Evolutionary conservation across 306 rosid genomes (phyloP).

Genomic region (Arachis hypogaea): DNA sequence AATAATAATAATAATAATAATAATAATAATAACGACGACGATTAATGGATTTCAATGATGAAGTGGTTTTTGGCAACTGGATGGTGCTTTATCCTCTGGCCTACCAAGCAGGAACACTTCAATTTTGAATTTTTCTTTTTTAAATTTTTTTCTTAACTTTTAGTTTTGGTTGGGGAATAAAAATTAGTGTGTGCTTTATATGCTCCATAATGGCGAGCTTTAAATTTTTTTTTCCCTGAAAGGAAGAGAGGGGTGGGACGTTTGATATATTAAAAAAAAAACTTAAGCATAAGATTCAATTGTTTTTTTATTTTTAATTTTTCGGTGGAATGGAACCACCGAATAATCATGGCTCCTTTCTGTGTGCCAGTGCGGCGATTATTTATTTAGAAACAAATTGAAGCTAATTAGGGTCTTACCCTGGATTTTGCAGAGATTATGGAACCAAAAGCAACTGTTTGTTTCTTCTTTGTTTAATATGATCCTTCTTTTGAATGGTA

Average conservation of each 20-base stretch:
- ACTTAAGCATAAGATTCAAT: slow-evolving; percentile 27
- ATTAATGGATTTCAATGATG: slow-evolving; percentile 32
- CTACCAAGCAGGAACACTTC: background rate
- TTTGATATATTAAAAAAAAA: slow-evolving; percentile 3
- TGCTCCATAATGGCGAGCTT: slow-evolving; percentile 17
- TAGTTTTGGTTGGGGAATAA: slow-evolving; percentile 20
- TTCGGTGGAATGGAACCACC: slow-evolving; percentile 9
- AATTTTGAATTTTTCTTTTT: background rate
- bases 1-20: background rate
- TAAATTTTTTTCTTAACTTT: no score
- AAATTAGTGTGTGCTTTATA: slow-evolving; percentile 31
- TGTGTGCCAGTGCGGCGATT: slow-evolving; percentile 1
- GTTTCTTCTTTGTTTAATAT: background rate
- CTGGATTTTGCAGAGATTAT: slow-evolving; percentile 25
- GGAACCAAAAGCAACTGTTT: slow-evolving; percentile 16
- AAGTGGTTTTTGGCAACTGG: slow-evolving; percentile 46
- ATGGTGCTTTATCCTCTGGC: slow-evolving; percentile 34
- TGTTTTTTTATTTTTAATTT: slow-evolving; percentile 11
- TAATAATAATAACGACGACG: slow-evolving; percentile 1
- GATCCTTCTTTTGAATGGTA: slow-evolving; percentile 33
- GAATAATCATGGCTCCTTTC: slow-evolving; percentile 2
- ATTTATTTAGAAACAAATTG: slow-evolving; percentile 6
- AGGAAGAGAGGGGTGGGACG: background rate
- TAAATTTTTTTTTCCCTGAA: slow-evolving; percentile 21
- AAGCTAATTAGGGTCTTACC: slow-evolving; percentile 8